A percentile compares a stretch with the other conserved stretches of the same genome.
Conservation (phyloP, 2,329 filamentous ascomycete species). For the Pseudopithomyces chartarum region DNA sequence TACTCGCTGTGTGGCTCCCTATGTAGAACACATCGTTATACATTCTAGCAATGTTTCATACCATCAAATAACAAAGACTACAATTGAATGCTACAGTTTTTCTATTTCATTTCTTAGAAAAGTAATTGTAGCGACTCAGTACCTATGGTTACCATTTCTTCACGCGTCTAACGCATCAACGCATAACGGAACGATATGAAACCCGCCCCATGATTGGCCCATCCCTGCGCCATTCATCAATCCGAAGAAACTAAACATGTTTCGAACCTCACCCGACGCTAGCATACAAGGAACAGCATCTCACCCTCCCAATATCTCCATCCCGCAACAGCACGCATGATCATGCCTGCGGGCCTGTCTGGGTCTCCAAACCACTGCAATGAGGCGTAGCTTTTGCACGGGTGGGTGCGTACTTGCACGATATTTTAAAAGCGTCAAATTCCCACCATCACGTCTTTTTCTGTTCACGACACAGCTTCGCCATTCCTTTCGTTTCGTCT, state of each 20-base stretch:
- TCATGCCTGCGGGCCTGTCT: slow-evolving; percentile 18
- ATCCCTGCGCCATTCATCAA: slow-evolving; percentile 2
- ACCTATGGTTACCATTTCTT: not conserved
- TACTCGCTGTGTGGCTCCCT: too few relatives aligned
- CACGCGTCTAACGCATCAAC: not conserved
- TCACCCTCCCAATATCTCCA: not conserved
- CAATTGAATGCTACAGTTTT: too few relatives aligned
- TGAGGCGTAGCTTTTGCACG: too few relatives aligned
- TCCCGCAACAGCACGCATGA: slow-evolving; percentile 20
- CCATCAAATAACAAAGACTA: too few relatives aligned
- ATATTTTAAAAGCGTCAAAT: slow-evolving; percentile 8
- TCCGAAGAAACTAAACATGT: slow-evolving; percentile 34
- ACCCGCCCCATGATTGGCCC: slow-evolving; percentile 9
- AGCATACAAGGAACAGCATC: not conserved
- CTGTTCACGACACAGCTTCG: slow-evolving; percentile 13
- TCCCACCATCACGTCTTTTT: not conserved
- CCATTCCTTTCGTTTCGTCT: slow-evolving; percentile 30
- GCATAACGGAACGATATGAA: slow-evolving; percentile 15
- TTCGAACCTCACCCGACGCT: slow-evolving; percentile 20
- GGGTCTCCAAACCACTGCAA: slow-evolving; percentile 18
- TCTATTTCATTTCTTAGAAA: too few relatives aligned
- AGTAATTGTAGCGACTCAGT: not conserved
- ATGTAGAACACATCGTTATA: too few relatives aligned
- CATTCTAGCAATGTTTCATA: too few relatives aligned
- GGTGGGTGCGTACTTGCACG: too few relatives aligned